phyloP scores from a whole-genome alignment of 2,329 filamentous ascomycete genomes.

The Arachnopeziza araneosa region DNA sequence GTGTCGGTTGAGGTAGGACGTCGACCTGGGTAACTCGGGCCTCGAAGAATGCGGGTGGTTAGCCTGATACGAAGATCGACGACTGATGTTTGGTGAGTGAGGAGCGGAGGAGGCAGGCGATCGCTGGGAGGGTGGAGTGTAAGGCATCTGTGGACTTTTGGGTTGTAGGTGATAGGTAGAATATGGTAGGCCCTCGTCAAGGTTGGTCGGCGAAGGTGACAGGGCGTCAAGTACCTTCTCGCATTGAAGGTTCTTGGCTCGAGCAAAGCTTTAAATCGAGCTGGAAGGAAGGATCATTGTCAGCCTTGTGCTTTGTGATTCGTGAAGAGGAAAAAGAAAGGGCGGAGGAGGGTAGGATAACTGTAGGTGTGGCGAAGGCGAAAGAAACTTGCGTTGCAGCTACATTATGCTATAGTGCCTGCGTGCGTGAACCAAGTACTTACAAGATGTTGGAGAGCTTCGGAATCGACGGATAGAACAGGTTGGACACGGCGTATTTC shows the following conservation, averaged over 20 bases:
- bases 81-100: constrained; percentile 51
- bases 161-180: background rate
- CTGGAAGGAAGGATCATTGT: background rate
- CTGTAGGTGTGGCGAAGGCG: background rate
- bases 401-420: background rate
- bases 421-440: background rate
- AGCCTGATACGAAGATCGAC: constrained; percentile 50
- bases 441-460: background rate
- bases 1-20: constrained; percentile 61
- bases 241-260: background rate
- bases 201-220: background rate
- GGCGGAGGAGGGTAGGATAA: background rate
- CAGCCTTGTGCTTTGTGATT: background rate
- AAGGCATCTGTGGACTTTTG: constrained; percentile 58
- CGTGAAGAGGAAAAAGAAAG: background rate
- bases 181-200: background rate
- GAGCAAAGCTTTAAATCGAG: background rate
- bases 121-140: constrained; percentile 71
- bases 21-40: constrained; percentile 55
- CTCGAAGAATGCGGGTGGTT: constrained; percentile 31
- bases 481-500: background rate
- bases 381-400: background rate
- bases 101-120: constrained; percentile 56
- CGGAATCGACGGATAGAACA: background rate
- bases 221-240: background rate